Percentiles rank a stretch among this genome's conserved stretches.
phyloP scores from a whole-genome alignment of 2,329 filamentous ascomycete genomes.

The Stachybotrys elegans region DNA sequence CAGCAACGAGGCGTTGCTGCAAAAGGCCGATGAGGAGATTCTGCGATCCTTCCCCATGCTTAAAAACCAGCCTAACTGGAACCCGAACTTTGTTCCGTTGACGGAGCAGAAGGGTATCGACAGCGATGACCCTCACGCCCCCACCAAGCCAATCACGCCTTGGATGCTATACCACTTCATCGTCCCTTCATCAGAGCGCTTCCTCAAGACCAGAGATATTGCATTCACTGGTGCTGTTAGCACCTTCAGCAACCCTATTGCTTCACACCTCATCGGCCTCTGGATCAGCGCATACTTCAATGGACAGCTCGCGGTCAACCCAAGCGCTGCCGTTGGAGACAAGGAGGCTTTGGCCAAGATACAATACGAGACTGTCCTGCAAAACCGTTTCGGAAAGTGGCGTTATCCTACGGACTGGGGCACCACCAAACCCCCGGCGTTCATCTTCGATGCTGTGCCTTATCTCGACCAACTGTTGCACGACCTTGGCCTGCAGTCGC shows the following conservation, averaged over 20 bases:
- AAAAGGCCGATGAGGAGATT: slow-evolving; percentile 47
- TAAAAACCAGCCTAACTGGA: slow-evolving; percentile 43
- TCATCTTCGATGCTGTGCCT: slow-evolving; percentile 71
- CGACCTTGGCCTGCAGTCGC: slow-evolving; percentile 57
- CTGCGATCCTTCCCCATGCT: slow-evolving; percentile 48
- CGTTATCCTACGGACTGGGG: slow-evolving; percentile 65
- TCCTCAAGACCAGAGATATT: slow-evolving; percentile 31
- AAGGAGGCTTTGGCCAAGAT: slow-evolving; percentile 33
- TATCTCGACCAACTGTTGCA: slow-evolving; percentile 65
- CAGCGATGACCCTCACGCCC: slow-evolving; percentile 20
- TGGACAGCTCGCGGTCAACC: slow-evolving; percentile 17
- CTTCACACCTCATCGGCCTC: slow-evolving; percentile 46
- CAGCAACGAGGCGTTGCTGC: slow-evolving; percentile 29
- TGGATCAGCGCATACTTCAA: slow-evolving; percentile 63
- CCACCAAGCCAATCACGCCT: slow-evolving; percentile 15
- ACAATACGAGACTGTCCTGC: slow-evolving; percentile 53
- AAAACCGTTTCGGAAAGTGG: slow-evolving; percentile 65
- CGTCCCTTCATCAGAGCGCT: slow-evolving; percentile 31
- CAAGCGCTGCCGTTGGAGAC: slow-evolving; percentile 9
- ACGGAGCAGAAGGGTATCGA: slow-evolving; percentile 31
- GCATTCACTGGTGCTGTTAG: slow-evolving; percentile 40
- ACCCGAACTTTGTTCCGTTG: slow-evolving; percentile 39
- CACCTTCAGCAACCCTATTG: slow-evolving; percentile 36
- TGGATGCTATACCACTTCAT: slow-evolving; percentile 43
- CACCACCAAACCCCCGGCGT: slow-evolving; percentile 52